Evolutionary conservation across 345 rosid genomes (phyloP), one percentile per base, ranked within the genome.

Genomic region (Zanthoxylum bungeanum): DNA sequence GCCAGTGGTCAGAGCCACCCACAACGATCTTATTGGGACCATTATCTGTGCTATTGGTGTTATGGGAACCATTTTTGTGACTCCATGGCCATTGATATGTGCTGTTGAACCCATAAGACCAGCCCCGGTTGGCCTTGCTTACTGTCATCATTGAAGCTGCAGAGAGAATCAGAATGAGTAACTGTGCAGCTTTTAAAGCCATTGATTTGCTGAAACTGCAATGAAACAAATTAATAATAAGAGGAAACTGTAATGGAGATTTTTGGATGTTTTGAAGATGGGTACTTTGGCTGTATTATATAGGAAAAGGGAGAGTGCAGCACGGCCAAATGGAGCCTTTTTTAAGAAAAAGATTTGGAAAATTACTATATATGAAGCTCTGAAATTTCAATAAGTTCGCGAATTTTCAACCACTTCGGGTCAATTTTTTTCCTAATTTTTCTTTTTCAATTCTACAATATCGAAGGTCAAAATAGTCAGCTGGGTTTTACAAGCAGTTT

Each of bases 1-100:
- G 78, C 97, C 96, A 91, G 22, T 79, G 76, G 11, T 86, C 77
- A 16, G 88, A 80, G 21, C 92, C 97, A 17, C 93, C 98, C 0
- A 89, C 92, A 4, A 78, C 47, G 67, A 91, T 74, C 71, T 79
- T 87, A 21, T 64, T 82, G 27, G 89, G 78, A 37, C 33, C 56
- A 28, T 34, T 59, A n/a, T 39, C 37, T 3, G 80, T 72, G 21
- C 52, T 64, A 70, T 75, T 72, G 16, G n/a, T 33, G 73, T n/a
- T 30, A 53, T 76, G 71, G 36, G 65, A 46, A 3, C 61, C 72
- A 16, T 62, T 60, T 46, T 39, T 42, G 39, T 69, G 71, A 27
- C 74, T 64, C 79, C 74, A 75, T 70, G 75, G 11, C 66, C 65
- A 61, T 30, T 34, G 7, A 69, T 46, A 4, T 9, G 70, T 64